Evolutionary conservation across 2,329 filamentous ascomycete species (phyloP).

Genomic region (Dactylellina drechsleri): DNA sequence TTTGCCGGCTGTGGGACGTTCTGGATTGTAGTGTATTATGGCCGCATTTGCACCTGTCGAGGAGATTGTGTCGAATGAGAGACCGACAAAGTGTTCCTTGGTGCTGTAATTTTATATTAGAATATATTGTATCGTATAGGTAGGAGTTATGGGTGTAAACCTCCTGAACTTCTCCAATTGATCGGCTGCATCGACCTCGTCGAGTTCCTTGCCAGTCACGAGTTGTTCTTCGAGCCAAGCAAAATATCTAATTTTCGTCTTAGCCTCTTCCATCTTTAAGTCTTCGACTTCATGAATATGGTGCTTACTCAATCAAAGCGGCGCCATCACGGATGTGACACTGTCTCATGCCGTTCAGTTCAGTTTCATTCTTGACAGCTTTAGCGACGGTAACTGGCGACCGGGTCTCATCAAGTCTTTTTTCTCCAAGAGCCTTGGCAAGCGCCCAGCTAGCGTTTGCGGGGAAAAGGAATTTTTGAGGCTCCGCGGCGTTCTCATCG

Average conservation of each 20-base stretch:
- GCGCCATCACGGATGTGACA: conserved; percentile 95
- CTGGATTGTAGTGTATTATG: conserved; percentile 94
- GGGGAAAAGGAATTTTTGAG: conserved; percentile 77
- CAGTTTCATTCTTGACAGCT: conserved; percentile 89
- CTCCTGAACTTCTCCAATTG: conserved; percentile 80
- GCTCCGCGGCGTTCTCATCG: conserved; percentile 59
- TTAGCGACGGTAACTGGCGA: conserved; percentile 92
- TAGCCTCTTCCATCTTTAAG: not conserved
- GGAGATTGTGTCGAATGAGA: conserved; percentile 96
- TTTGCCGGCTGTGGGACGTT: conserved; percentile 79
- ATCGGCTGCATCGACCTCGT: conserved; percentile 91
- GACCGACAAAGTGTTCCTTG: conserved; percentile 78
- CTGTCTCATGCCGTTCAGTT: conserved; percentile 89
- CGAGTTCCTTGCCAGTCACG: conserved; percentile 74
- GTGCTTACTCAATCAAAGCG: conserved; percentile 74
- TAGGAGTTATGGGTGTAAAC: conserved; percentile 59
- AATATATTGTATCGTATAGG: not conserved
- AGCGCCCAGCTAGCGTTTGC: conserved; percentile 95
- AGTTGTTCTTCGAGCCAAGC: conserved; percentile 95
- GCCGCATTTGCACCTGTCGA: conserved; percentile 92
- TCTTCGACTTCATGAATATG: not conserved
- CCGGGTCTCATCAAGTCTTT: conserved; percentile 83
- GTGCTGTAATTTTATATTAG: conserved; percentile 10
- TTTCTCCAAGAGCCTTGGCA: conserved; percentile 82
- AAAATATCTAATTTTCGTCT: conserved; percentile 71